phyloP scores from a whole-genome alignment of 2,329 filamentous ascomycete genomes.

The Meredithiella fracta region DNA sequence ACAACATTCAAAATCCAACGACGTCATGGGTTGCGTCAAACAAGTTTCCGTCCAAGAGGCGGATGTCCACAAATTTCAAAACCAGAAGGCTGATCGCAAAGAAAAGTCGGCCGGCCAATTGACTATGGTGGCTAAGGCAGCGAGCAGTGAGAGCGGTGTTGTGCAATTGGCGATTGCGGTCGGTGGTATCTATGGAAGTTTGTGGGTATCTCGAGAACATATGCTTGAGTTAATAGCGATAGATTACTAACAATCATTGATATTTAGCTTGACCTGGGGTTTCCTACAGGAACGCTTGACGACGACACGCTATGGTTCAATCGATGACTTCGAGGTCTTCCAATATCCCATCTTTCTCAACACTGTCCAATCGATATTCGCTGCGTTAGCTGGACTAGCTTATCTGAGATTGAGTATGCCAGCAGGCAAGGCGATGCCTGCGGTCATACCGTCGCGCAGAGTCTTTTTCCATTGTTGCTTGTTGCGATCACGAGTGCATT shows the following conservation, averaged over 20 bases:
- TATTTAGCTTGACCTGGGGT: conserved; percentile 73
- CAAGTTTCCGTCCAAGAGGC: not conserved
- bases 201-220: conserved; percentile 54
- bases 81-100: not conserved
- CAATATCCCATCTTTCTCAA: conserved; percentile 91
- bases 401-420: conserved; percentile 59
- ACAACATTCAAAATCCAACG: no score
- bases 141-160: conserved; percentile 38
- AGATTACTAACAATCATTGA: not conserved
- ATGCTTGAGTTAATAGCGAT: no score
- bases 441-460: conserved; percentile 59
- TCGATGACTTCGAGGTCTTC: conserved; percentile 56
- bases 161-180: conserved; percentile 71
- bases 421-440: conserved; percentile 26
- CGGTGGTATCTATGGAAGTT: conserved; percentile 90
- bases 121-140: not conserved
- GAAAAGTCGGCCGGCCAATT: not conserved
- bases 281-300: conserved; percentile 95
- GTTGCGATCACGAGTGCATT: conserved; percentile 79
- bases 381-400: conserved; percentile 61
- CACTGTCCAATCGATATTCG: conserved; percentile 84
- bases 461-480: conserved; percentile 69
- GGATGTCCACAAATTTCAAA: not conserved
- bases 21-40: not conserved
- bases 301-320: conserved; percentile 66